Conservation (phyloP, 108 stramenopile genomes). For the Conticribra weissflogii region DNA sequence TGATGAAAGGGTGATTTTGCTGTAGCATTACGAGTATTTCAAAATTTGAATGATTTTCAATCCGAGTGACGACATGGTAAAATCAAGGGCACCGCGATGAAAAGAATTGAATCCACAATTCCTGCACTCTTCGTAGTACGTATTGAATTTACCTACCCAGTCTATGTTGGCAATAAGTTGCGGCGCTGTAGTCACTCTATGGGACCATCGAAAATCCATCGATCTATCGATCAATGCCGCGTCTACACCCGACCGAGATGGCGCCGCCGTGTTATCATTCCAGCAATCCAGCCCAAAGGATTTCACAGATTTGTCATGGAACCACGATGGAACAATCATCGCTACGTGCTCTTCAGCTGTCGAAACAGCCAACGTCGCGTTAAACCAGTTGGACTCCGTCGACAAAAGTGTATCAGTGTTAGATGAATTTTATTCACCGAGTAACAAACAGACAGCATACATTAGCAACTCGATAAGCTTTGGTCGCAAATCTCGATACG, state of each 20-base stretch:
- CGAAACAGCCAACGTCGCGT: neutral
- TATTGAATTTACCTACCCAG: too few species aligned
- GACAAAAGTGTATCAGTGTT: neutral
- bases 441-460: neutral
- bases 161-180: neutral
- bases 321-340: neutral
- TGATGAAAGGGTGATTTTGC: too few species aligned
- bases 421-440: neutral
- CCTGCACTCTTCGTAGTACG: too few species aligned
- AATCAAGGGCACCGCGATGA: too few species aligned
- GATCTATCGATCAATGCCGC: neutral
- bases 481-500: neutral
- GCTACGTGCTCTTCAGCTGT: neutral
- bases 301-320: neutral
- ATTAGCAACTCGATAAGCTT: neutral
- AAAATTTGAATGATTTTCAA: too few species aligned
- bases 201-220: neutral
- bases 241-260: too few species aligned
- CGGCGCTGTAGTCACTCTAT: neutral
- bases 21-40: too few species aligned
- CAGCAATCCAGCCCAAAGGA: neutral
- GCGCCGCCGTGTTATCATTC: neutral
- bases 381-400: neutral
- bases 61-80: too few species aligned
- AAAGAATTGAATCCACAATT: too few species aligned